Conservation (phyloP, 2,329 filamentous ascomycete genomes). For the Colletotrichum sp. region DNA sequence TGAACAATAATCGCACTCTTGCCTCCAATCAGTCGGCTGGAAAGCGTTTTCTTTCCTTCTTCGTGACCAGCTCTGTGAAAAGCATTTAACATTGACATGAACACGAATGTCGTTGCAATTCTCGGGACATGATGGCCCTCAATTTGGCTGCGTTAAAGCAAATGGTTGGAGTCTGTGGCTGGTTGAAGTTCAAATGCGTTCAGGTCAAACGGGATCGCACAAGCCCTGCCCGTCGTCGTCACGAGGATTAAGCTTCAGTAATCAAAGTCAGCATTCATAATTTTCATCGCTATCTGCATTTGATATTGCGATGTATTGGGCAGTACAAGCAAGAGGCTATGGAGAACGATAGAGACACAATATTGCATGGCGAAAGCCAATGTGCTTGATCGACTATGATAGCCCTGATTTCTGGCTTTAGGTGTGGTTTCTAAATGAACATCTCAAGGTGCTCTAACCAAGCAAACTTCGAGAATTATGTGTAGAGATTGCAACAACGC, state of each 20-base stretch:
- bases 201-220: accelerated
- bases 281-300: background rate
- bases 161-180: too few species aligned
- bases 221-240: background rate
- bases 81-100: background rate
- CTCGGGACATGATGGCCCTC: too few species aligned
- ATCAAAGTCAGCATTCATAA: accelerated
- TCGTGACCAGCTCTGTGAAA: background rate
- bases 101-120: too few species aligned
- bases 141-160: too few species aligned
- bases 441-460: background rate
- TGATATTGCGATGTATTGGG: background rate
- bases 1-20: background rate
- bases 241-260: accelerated
- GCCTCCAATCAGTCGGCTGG: too few species aligned
- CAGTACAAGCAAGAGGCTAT: accelerated
- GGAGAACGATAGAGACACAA: background rate
- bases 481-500: background rate
- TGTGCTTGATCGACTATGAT: background rate
- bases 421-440: background rate
- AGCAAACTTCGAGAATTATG: accelerated
- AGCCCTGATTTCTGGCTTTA: background rate
- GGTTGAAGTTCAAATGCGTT: background rate
- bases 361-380: background rate
- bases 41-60: too few species aligned